Percentiles rank a stretch among this genome's conserved stretches.
These are phyloP conservation scores for Aspergillus viridinutans DNA, from an alignment of 2,329 filamentous ascomycete species.

Conservation along the genomic window DNA sequence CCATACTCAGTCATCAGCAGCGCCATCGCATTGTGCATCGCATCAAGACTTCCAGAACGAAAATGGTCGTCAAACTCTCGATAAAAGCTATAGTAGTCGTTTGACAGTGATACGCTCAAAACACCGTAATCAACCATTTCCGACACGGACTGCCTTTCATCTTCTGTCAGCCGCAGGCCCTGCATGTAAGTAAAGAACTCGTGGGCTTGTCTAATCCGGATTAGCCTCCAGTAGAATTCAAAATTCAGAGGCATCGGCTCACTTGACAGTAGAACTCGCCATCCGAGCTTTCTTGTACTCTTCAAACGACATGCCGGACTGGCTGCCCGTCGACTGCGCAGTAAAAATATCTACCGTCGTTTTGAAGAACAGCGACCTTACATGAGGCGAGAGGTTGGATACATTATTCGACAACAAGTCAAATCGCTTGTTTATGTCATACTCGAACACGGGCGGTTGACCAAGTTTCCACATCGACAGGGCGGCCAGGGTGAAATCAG, in stretches of 20 bases:
- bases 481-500: not conserved
- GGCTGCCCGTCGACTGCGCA: not conserved
- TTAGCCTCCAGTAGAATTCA: not conserved
- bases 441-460: not conserved
- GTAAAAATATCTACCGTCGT: not conserved
- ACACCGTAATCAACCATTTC: not conserved
- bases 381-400: not conserved
- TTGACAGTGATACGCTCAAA: not conserved
- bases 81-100: slow-evolving; percentile 9
- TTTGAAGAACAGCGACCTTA: not conserved
- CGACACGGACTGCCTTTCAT: not conserved
- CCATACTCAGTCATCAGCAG: slow-evolving; percentile 11
- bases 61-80: slow-evolving; percentile 6
- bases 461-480: not conserved
- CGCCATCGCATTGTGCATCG: slow-evolving; percentile 6
- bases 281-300: not conserved
- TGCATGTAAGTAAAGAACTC: not conserved
- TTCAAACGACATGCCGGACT: not conserved
- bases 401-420: no score
- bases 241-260: not conserved
- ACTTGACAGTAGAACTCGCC: not conserved
- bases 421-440: not conserved
- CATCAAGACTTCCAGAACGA: not conserved
- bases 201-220: not conserved
- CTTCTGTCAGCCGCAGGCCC: not conserved